Percentiles rank a stretch among this genome's conserved stretches.
These are phyloP conservation scores for Candida broadrunensis DNA, from an alignment of 805 yeast species.

Conservation along the genomic window DNA sequence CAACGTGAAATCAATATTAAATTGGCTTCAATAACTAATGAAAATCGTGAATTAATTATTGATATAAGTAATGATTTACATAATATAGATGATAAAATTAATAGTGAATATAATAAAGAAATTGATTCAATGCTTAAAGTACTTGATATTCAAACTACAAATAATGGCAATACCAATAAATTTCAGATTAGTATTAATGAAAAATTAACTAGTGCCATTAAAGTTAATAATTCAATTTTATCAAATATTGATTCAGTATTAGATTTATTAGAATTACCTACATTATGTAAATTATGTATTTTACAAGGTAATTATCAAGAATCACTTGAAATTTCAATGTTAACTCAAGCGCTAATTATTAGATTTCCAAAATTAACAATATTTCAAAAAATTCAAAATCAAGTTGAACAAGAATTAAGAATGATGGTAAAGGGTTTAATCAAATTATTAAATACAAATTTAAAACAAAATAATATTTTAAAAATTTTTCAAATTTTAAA, in stretches of 20 bases:
- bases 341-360: constrained; percentile 63
- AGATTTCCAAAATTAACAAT: constrained; percentile 63
- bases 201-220: constrained; percentile 16
- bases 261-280: constrained; percentile 81
- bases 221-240: constrained; percentile 36
- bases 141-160: constrained; percentile 6
- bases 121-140: constrained; percentile 11
- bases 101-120: constrained; percentile 8
- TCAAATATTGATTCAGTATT: constrained; percentile 67
- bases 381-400: constrained; percentile 47
- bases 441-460: constrained; percentile 65
- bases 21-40: constrained; percentile 38
- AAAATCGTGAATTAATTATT: constrained; percentile 46
- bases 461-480: constrained; percentile 74
- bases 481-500: constrained; percentile 75
- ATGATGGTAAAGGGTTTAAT: constrained; percentile 72
- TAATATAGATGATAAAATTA: constrained; percentile 26
- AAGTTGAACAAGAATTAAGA: constrained; percentile 53
- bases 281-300: constrained; percentile 79
- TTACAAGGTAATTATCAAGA: constrained; percentile 84
- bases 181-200: constrained; percentile 18
- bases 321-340: constrained; percentile 78
- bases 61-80: constrained; percentile 34
- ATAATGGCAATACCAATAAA: not conserved
- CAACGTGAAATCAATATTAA: constrained; percentile 47